Percentiles rank a stretch among this genome's conserved stretches.
Evolutionary conservation across 768 basidiomycete genomes (phyloP).

Genomic region (Termitomyces sp.): DNA sequence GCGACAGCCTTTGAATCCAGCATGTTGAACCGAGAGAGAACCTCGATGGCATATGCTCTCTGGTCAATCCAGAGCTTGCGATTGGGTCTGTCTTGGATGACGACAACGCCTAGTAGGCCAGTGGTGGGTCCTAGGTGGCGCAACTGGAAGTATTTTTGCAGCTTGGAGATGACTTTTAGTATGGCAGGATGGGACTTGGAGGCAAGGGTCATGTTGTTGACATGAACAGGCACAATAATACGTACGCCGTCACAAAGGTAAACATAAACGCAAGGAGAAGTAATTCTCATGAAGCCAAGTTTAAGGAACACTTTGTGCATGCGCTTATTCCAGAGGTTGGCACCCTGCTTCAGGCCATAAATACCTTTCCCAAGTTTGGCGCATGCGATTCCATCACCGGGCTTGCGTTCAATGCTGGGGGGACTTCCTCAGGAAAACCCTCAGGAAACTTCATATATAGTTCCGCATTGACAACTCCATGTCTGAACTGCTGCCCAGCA

Average conservation of each 20-base stretch:
- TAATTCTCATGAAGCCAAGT: neutral
- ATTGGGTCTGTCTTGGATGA: neutral
- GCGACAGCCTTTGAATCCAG: conserved; percentile 5
- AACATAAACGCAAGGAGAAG: neutral
- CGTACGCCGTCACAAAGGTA: neutral
- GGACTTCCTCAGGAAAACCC: neutral
- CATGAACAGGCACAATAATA: neutral
- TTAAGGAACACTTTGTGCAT: neutral
- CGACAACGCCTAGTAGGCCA: conserved; percentile 2
- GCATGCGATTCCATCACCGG: neutral
- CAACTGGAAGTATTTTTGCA: neutral
- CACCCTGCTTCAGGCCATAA: neutral
- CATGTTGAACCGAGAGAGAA: conserved; percentile 5
- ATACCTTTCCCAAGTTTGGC: neutral
- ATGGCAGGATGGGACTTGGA: neutral
- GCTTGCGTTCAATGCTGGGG: neutral
- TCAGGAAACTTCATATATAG: neutral
- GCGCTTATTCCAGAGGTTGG: neutral
- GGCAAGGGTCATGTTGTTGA: neutral
- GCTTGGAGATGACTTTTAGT: neutral
- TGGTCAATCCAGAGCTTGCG: neutral
- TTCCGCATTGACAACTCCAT: neutral
- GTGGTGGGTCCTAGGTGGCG: conserved; percentile 1
- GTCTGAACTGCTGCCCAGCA: conserved; percentile 13
- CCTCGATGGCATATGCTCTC: neutral